Evolutionary conservation across 257 asterid genomes (phyloP).

Genomic region (Solanum virginianum): DNA sequence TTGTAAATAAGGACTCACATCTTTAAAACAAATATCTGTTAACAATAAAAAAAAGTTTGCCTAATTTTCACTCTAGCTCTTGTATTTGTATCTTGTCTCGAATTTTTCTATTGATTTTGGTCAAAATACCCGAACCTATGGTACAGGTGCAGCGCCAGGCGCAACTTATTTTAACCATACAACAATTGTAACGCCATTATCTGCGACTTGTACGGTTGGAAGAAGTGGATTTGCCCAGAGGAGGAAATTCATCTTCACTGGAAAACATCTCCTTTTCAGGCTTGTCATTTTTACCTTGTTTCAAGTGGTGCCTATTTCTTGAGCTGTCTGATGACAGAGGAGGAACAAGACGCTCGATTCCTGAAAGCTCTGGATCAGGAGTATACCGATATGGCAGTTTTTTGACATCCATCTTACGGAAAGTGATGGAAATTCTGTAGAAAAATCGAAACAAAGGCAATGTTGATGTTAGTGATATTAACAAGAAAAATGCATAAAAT

Average conservation of each 20-base stretch:
- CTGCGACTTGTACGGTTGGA: neutral
- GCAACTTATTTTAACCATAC: neutral
- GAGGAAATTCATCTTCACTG: conserved; percentile 5
- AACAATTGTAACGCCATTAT: neutral
- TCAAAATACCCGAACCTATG: neutral
- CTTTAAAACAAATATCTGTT: no score
- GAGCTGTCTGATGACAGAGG: neutral
- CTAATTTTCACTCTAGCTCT: no score
- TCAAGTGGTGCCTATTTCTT: neutral
- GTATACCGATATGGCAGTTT: conserved; percentile 1
- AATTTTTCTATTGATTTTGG: neutral
- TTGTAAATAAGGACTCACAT: no score
- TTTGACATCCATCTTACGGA: conserved; percentile 16
- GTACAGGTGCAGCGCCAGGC: neutral
- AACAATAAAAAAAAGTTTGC: no score
- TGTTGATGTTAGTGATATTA: neutral
- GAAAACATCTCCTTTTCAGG: neutral
- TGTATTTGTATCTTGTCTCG: no score
- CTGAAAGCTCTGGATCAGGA: conserved; percentile 5
- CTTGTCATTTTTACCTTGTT: neutral
- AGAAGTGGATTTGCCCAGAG: neutral
- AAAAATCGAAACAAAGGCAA: neutral
- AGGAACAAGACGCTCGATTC: neutral
- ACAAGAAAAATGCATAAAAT: neutral
- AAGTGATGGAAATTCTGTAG: conserved; percentile 22